Conservation (phyloP, 768 basidiomycete genomes). For the Lentinula boryana region DNA sequence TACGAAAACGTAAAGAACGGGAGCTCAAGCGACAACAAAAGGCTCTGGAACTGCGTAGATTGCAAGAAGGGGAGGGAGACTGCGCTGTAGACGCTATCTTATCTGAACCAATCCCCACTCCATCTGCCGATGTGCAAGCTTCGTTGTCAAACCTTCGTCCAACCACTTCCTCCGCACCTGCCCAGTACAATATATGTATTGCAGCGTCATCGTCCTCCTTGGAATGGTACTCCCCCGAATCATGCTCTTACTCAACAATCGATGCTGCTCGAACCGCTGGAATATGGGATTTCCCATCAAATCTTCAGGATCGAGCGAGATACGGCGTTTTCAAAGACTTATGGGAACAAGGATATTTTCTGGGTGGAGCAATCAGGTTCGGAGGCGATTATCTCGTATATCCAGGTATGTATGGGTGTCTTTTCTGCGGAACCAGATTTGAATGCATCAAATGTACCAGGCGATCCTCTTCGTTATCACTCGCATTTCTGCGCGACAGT, state of each 20-base stretch:
- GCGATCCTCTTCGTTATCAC: constrained; percentile 93
- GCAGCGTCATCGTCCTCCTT: constrained; percentile 57
- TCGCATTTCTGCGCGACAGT: constrained; percentile 93
- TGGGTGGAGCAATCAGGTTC: constrained; percentile 90
- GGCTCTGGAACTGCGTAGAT: constrained; percentile 14
- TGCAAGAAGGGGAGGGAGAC: background rate
- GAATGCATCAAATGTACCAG: constrained; percentile 29
- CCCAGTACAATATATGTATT: constrained; percentile 53
- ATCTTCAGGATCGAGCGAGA: constrained; percentile 59
- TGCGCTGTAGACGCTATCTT: background rate
- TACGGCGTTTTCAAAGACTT: constrained; percentile 77
- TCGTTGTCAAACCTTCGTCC: background rate
- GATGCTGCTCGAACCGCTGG: constrained; percentile 57
- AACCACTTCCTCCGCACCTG: constrained; percentile 3
- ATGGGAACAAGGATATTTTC: constrained; percentile 79
- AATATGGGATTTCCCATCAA: constrained; percentile 73
- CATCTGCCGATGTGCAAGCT: background rate
- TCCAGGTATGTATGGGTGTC: constrained; percentile 59
- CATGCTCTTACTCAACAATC: constrained; percentile 47
- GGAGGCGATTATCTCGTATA: constrained; percentile 97
- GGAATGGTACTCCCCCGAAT: constrained; percentile 59
- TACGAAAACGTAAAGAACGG: constrained; percentile 67
- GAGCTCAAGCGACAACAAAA: constrained; percentile 35
- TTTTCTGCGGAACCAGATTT: background rate
- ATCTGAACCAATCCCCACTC: background rate